These are phyloP conservation scores for Picea abies DNA, from an alignment of 83 land plant genomes.

Conservation along the genomic window DNA sequence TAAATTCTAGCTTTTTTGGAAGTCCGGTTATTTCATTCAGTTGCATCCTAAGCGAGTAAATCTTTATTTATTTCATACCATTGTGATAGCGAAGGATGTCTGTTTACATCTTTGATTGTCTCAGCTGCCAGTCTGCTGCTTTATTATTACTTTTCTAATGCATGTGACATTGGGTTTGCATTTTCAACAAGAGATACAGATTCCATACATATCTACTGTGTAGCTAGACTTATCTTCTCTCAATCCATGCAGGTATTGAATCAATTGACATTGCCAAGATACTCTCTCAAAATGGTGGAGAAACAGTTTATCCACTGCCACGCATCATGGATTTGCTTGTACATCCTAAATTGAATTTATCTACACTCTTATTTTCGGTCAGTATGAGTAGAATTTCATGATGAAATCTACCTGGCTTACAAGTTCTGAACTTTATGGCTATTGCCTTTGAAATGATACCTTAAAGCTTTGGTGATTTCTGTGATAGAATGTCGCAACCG, in stretches of 20 bases:
- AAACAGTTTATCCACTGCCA: conserved; percentile 90
- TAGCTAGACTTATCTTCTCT: background rate
- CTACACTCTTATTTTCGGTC: conserved; percentile 87
- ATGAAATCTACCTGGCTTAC: background rate
- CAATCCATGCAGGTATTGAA: conserved; percentile 71
- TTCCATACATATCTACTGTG: background rate
- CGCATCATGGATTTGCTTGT: conserved; percentile 70
- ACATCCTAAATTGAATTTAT: conserved; percentile 92
- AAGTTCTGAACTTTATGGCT: background rate
- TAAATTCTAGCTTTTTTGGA: background rate
- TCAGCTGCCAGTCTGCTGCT: too few relatives aligned
- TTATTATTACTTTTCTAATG: too few relatives aligned
- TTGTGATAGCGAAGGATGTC: background rate
- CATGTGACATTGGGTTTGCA: too few relatives aligned
- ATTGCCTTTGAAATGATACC: background rate
- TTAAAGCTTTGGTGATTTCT: conserved; percentile 14
- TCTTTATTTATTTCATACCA: background rate
- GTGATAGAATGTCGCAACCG: conserved; percentile 48
- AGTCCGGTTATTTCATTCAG: background rate
- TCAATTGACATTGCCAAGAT: conserved; percentile 79
- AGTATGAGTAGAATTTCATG: background rate
- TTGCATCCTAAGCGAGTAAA: background rate
- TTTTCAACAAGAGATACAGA: background rate
- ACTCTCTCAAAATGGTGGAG: conserved; percentile 86
- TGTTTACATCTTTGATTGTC: background rate